Conservation (phyloP, 1,284 basidiomycete species). For the Papiliotrema laurentii region DNA sequence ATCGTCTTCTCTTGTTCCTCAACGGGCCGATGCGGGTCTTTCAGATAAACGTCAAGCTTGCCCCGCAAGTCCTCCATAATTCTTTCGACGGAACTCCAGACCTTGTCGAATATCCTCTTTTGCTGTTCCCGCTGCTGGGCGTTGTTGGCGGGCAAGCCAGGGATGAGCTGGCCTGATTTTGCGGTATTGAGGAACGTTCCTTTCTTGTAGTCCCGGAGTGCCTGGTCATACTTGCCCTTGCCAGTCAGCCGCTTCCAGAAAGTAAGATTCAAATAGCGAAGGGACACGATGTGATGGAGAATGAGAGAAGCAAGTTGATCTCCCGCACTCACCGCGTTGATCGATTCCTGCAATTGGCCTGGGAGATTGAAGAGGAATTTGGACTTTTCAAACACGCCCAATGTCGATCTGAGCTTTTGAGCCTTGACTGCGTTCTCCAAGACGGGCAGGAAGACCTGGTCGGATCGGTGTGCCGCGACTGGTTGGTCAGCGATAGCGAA, state of each 20-base stretch:
- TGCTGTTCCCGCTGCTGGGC: slow-evolving; percentile 63
- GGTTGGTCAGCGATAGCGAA: no score
- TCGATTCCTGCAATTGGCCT: slow-evolving; percentile 80
- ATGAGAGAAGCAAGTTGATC: no score
- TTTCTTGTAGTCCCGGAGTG: slow-evolving; percentile 94
- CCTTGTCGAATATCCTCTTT: slow-evolving; percentile 88
- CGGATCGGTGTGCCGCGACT: slow-evolving; percentile 74
- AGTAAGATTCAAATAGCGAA: not conserved
- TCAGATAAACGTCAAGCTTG: slow-evolving; percentile 69
- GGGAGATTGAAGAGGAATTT: slow-evolving; percentile 99
- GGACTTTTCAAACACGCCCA: slow-evolving; percentile 92
- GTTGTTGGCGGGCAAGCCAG: slow-evolving; percentile 52
- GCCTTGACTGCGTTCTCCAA: slow-evolving; percentile 95
- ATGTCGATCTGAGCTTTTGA: slow-evolving; percentile 83
- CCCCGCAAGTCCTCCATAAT: slow-evolving; percentile 89
- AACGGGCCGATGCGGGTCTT: slow-evolving; percentile 69
- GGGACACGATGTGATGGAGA: slow-evolving; percentile 47
- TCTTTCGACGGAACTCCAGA: slow-evolving; percentile 92
- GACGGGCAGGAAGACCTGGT: slow-evolving; percentile 94
- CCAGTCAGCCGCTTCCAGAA: not conserved
- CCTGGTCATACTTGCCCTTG: slow-evolving; percentile 87
- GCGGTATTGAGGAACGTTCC: slow-evolving; percentile 86
- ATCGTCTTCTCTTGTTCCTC: slow-evolving; percentile 98
- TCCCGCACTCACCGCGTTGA: slow-evolving; percentile 83
- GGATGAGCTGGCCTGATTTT: slow-evolving; percentile 75